Evolutionary conservation across 2,329 filamentous ascomycete species (phyloP).

Genomic region (Fusarium falciforme): DNA sequence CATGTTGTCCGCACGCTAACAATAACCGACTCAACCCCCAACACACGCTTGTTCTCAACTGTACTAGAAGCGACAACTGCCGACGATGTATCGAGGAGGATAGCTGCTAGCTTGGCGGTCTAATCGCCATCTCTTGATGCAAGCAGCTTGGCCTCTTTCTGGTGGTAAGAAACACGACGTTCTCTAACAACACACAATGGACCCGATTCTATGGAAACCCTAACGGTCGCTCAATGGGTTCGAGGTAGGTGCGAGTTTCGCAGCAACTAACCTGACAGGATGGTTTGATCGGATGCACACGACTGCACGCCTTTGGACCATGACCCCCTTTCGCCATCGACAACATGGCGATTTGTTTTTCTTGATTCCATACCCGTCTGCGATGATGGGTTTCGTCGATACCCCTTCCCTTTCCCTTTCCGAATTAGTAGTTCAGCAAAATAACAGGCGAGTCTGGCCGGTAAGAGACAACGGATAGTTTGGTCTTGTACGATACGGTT

Average conservation of each 20-base stretch:
- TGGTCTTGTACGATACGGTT: conserved; percentile 32
- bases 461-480: conserved; percentile 27
- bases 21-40: conserved; percentile 12
- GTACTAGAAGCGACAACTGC: conserved; percentile 20
- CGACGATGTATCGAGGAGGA: conserved; percentile 7
- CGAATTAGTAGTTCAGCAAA: conserved; percentile 25
- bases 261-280: conserved; percentile 37
- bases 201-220: background rate
- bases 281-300: conserved; percentile 7
- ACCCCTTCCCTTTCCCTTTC: conserved; percentile 31
- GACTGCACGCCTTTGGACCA: conserved; percentile 1
- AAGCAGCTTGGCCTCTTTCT: conserved; percentile 15
- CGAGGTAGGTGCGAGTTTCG: conserved; percentile 29
- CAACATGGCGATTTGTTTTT: conserved; percentile 21
- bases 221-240: background rate
- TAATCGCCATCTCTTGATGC: conserved; percentile 3
- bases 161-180: conserved; percentile 40
- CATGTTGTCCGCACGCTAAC: conserved; percentile 31
- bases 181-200: conserved; percentile 10
- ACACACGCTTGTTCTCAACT: conserved; percentile 7
- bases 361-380: conserved; percentile 9
- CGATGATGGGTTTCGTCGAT: conserved; percentile 39
- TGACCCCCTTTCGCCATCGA: background rate
- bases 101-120: background rate
- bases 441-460: conserved; percentile 18